These are phyloP conservation scores for Asparagopsis taxiformis DNA, from an alignment of 31 red algal species.

Conservation along the genomic window DNA sequence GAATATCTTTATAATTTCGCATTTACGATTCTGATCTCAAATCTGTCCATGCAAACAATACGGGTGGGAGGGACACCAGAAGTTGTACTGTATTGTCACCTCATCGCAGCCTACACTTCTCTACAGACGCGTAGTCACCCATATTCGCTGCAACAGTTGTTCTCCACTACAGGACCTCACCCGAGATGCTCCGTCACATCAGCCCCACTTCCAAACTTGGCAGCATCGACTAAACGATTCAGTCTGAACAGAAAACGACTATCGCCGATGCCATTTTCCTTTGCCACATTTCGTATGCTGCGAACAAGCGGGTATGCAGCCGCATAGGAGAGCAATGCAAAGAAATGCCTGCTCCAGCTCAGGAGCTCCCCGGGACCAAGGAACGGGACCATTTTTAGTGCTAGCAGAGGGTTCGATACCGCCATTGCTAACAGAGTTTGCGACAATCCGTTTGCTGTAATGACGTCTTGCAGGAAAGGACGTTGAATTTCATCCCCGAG, in stretches of 20 bases:
- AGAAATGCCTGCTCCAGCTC: slow-evolving; percentile 63
- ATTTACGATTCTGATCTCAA: no score
- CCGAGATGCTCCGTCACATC: slow-evolving; percentile 29
- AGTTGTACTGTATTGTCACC: no score
- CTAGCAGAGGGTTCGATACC: slow-evolving; percentile 47
- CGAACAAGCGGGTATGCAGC: slow-evolving; percentile 20
- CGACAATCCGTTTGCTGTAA: slow-evolving; percentile 65
- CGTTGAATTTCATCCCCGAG: slow-evolving; percentile 61
- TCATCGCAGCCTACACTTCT: no score
- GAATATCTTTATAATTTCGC: no score
- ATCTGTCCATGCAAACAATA: no score
- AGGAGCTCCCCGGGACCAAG: slow-evolving; percentile 57
- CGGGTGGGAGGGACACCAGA: no score
- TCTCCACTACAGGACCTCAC: no score
- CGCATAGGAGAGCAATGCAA: slow-evolving; percentile 62
- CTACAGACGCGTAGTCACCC: no score
- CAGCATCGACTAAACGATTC: slow-evolving; percentile 49
- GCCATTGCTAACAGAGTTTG: slow-evolving; percentile 67
- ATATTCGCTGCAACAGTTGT: no score
- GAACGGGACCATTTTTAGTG: slow-evolving; percentile 48
- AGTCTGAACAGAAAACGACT: slow-evolving; percentile 33
- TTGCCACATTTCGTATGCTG: not conserved
- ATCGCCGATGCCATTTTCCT: slow-evolving; percentile 5
- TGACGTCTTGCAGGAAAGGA: slow-evolving; percentile 87
- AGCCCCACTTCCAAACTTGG: slow-evolving; percentile 58